Base-by-base conservation (phyloP, 192 early-diverging fungal species). In the Irineochytrium annulatum region DNA sequence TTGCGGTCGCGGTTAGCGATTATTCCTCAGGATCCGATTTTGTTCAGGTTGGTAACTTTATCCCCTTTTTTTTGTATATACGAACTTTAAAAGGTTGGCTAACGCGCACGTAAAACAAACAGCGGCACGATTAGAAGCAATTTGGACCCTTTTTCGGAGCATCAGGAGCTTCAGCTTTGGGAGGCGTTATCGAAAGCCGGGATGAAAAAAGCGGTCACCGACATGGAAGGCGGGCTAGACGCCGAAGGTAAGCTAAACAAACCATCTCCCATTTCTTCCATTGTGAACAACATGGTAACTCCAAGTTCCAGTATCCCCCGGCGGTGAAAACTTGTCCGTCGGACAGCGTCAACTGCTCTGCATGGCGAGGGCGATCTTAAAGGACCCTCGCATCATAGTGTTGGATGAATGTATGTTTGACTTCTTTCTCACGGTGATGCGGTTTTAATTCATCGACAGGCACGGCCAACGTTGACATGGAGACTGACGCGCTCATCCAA, bases 401-500 rank as follows among this genome's bases (percentile, higher is more conserved):
- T 43, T 72, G 59, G 70, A 72, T 62, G 72, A 71, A 74, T 64
- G 34, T 53, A 45, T 26, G 8, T 30, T 60, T 61, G 27, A 22
- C 6, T 61, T 59, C 16, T 8, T 59, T 61, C 17, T 59, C 14
- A 34, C 29, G 48, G 11, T 51, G 48, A 16, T 34, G 5, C 57
- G 26, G 35, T 20, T 16, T 19, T 26, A n/a, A 48, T 27, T 22
- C 6, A 14, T 34, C 5, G 16, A 6, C 4, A 4, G 31, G 53
- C 30, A 84, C 30, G 44, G 88, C 88, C 19, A 85, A 82, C 37
- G 83, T 88, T 1, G 88, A 90, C 63, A 69, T 88, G 60, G 80
- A 78, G 29, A 89, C 88, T 0, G 90, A 90, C 63, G 71, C 73
- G 16, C 57, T 78, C 31, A 85, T 89, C 51, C 86, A 90, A 65